Conservation (phyloP, 495 filamentous ascomycete genomes). For the Penicillium pulvis region DNA sequence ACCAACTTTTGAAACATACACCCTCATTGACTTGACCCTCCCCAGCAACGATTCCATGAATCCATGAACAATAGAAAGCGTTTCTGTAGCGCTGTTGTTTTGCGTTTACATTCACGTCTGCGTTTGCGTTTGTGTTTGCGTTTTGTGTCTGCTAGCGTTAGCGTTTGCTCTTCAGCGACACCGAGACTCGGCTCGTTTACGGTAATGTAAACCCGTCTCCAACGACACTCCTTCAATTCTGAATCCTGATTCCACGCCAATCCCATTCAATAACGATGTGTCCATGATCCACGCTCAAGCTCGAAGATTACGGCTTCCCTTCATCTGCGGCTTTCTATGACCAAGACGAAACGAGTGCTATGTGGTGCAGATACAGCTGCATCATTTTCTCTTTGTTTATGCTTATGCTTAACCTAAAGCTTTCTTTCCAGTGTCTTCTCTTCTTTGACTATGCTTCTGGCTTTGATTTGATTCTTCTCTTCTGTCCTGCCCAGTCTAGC, state of each 20-base stretch:
- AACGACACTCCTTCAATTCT: background rate
- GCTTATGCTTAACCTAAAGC: background rate
- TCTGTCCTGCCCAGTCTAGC: slow-evolving; percentile 8
- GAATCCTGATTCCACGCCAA: background rate
- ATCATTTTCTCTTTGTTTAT: background rate
- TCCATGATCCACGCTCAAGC: slow-evolving; percentile 26
- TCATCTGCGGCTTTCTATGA: slow-evolving; percentile 1
- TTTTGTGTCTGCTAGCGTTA: slow-evolving; percentile 8
- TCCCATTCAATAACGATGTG: slow-evolving; percentile 13
- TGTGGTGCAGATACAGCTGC: background rate
- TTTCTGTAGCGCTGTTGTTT: slow-evolving; percentile 26
- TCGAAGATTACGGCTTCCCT: slow-evolving; percentile 21
- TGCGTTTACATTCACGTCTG: background rate
- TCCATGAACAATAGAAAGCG: slow-evolving; percentile 32
- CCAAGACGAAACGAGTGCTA: slow-evolving; percentile 7
- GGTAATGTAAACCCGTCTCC: background rate
- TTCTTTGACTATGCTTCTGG: background rate
- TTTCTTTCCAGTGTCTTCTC: background rate
- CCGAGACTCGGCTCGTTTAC: background rate
- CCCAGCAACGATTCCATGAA: slow-evolving; percentile 27
- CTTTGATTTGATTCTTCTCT: slow-evolving; percentile 6
- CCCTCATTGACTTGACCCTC: background rate
- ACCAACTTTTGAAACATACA: background rate
- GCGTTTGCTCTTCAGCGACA: slow-evolving; percentile 12
- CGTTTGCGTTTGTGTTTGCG: background rate